phyloP scores from a whole-genome alignment of 2,329 filamentous ascomycete genomes.

The Dothideomycetes sp. region DNA sequence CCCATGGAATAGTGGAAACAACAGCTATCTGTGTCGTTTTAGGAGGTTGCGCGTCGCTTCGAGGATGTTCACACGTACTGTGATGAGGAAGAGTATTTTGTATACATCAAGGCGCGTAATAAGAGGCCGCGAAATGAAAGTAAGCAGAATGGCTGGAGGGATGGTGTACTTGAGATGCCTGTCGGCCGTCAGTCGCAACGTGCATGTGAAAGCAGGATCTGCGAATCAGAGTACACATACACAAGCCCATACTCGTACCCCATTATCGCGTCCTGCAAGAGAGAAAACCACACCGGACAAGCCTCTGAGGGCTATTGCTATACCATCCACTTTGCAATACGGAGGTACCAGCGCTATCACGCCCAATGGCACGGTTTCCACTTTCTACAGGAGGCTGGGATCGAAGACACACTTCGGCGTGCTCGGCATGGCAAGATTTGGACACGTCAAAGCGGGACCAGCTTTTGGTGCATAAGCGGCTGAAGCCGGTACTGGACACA shows the following conservation, averaged over 20 bases:
- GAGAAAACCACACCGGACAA: too few species aligned
- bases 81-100: slow-evolving; percentile 49
- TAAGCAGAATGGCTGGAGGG: slow-evolving; percentile 49
- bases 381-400: too few species aligned
- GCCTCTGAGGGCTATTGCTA: slow-evolving; percentile 2
- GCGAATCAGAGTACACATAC: slow-evolving; percentile 31
- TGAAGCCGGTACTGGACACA: neutral
- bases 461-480: neutral
- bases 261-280: slow-evolving; percentile 28
- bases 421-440: too few species aligned
- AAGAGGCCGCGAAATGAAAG: slow-evolving; percentile 49
- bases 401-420: neutral
- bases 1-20: slow-evolving; percentile 61
- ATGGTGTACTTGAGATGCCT: slow-evolving; percentile 59
- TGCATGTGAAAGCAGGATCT: slow-evolving; percentile 5
- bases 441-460: neutral
- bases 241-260: slow-evolving; percentile 52
- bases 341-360: too few species aligned
- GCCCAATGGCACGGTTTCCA: too few species aligned
- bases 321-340: slow-evolving; percentile 1
- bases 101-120: slow-evolving; percentile 51
- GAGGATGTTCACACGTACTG: slow-evolving; percentile 21
- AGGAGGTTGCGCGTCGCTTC: neutral
- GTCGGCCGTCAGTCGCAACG: slow-evolving; percentile 6
- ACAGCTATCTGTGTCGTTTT: slow-evolving; percentile 44